Evolutionary conservation across 1,284 basidiomycete genomes (phyloP).

Genomic region (Psilocybe mexicana): DNA sequence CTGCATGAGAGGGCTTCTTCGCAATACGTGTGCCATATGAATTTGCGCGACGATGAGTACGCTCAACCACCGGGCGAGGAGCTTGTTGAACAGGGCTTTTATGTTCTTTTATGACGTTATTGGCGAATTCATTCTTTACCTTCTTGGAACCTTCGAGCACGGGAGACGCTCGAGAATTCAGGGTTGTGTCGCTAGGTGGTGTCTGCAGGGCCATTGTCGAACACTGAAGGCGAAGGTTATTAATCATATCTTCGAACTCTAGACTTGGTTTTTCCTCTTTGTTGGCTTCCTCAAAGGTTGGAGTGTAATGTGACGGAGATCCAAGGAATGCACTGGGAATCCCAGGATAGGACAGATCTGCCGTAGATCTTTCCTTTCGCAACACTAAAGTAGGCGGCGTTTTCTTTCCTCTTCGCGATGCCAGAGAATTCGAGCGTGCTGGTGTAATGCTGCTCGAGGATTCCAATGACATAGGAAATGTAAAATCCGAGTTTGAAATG

Average conservation of each 20-base stretch:
- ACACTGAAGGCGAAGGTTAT: slow-evolving; percentile 45
- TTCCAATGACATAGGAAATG: slow-evolving; percentile 46
- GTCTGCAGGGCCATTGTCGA: slow-evolving; percentile 26
- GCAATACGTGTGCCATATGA: too few relatives aligned
- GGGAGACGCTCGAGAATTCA: slow-evolving; percentile 15
- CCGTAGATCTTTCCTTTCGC: slow-evolving; percentile 25
- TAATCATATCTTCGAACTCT: slow-evolving; percentile 57
- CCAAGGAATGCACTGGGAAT: slow-evolving; percentile 66
- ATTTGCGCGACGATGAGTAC: neutral
- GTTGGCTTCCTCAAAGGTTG: slow-evolving; percentile 36
- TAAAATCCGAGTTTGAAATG: slow-evolving; percentile 51
- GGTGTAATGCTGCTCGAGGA: slow-evolving; percentile 33
- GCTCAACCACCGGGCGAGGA: neutral
- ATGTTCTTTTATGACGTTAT: slow-evolving; percentile 5
- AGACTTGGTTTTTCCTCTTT: slow-evolving; percentile 33
- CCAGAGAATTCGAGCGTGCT: slow-evolving; percentile 31
- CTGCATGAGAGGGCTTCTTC: too few relatives aligned
- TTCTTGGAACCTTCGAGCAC: slow-evolving; percentile 2
- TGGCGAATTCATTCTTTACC: slow-evolving; percentile 53
- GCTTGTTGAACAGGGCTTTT: neutral
- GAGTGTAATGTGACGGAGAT: slow-evolving; percentile 48
- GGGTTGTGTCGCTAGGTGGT: slow-evolving; percentile 17
- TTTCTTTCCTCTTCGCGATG: slow-evolving; percentile 55
- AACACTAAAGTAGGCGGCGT: slow-evolving; percentile 43
- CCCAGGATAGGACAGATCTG: slow-evolving; percentile 46